Conservation (phyloP, 176 grass and related monocot genomes). For the Chloris gayana region DNA sequence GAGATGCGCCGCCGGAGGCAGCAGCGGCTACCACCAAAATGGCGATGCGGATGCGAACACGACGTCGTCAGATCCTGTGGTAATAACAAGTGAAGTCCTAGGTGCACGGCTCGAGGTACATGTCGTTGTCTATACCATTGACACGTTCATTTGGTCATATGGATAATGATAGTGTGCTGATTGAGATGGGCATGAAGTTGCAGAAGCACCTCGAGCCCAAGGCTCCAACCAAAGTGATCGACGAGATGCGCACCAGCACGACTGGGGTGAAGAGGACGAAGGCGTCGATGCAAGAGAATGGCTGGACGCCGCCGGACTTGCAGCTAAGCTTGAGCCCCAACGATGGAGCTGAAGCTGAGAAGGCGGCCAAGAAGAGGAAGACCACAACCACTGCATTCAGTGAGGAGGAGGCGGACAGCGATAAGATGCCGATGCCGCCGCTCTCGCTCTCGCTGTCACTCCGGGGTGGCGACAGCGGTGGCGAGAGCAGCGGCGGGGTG, state of each 20-base stretch:
- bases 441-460: constrained; percentile 66
- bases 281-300: constrained; percentile 40
- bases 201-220: constrained; percentile 20
- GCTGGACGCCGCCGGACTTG: constrained; percentile 50
- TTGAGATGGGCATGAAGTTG: constrained; percentile 7
- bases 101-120: constrained; percentile 43
- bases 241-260: constrained; percentile 3
- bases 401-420: constrained; percentile 51
- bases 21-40: constrained; percentile 26
- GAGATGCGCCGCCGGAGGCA: constrained; percentile 19
- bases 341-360: constrained; percentile 14
- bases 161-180: background rate
- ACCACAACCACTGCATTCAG: background rate
- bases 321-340: constrained; percentile 81
- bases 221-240: background rate
- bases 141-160: background rate
- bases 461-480: background rate
- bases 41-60: constrained; percentile 24
- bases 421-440: constrained; percentile 17
- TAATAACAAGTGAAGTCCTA: constrained; percentile 32
- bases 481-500: background rate
- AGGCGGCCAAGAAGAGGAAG: constrained; percentile 38
- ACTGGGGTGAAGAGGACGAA: constrained; percentile 44
- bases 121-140: background rate
- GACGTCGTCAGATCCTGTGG: constrained; percentile 35